Evolutionary conservation across 2,329 filamentous ascomycete genomes (phyloP).

Genomic region (Parascedosporium putredinis): DNA sequence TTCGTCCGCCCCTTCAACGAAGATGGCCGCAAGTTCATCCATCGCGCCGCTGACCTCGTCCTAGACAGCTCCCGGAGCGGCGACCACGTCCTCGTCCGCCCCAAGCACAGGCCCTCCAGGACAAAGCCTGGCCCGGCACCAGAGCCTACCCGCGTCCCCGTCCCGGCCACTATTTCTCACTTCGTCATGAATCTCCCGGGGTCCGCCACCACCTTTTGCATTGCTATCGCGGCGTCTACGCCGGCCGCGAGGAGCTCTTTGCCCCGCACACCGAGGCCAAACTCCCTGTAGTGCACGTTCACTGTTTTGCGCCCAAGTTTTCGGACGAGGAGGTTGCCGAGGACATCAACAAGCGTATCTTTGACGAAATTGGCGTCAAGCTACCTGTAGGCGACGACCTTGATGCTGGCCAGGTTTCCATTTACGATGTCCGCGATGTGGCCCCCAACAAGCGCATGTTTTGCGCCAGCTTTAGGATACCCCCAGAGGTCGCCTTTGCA

Average conservation of each 20-base stretch:
- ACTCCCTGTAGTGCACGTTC: slow-evolving; percentile 81
- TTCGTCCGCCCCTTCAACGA: slow-evolving; percentile 73
- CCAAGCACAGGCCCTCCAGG: slow-evolving; percentile 30
- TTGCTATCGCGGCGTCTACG: slow-evolving; percentile 56
- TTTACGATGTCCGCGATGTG: slow-evolving; percentile 72
- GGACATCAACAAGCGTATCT: slow-evolving; percentile 32
- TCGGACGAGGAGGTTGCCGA: slow-evolving; percentile 58
- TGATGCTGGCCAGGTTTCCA: slow-evolving; percentile 37
- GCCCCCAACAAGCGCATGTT: slow-evolving; percentile 95
- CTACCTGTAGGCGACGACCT: slow-evolving; percentile 34
- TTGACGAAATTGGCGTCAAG: slow-evolving; percentile 28
- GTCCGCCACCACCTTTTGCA: slow-evolving; percentile 75
- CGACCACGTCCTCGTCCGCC: slow-evolving; percentile 42
- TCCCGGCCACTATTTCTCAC: slow-evolving; percentile 74
- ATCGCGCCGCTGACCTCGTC: slow-evolving; percentile 51
- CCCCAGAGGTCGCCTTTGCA: slow-evolving; percentile 70
- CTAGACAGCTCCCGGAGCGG: slow-evolving; percentile 37
- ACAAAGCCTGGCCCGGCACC: slow-evolving; percentile 20
- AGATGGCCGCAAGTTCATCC: slow-evolving; percentile 76
- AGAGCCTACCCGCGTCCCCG: slow-evolving; percentile 30
- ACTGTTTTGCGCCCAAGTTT: slow-evolving; percentile 79
- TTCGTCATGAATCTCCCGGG: slow-evolving; percentile 98
- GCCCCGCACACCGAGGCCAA: slow-evolving; percentile 43
- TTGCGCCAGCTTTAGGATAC: slow-evolving; percentile 84
- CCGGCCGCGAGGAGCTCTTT: slow-evolving; percentile 58